Base-by-base conservation (phyloP, 495 filamentous ascomycete genomes). In the Annulohypoxylon bovei region DNA sequence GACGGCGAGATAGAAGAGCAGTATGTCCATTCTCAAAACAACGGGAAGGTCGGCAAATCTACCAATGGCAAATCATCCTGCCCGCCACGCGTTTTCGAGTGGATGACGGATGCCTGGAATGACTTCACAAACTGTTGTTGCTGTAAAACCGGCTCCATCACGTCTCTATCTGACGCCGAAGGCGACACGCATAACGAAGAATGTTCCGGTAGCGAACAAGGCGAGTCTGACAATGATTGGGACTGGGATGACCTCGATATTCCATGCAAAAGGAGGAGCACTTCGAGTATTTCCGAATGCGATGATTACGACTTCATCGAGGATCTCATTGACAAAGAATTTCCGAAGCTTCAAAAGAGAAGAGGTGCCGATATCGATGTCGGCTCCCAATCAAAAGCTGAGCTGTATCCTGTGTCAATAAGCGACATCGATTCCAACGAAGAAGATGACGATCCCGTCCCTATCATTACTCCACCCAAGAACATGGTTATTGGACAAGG, bases 401-500 rank as follows among this genome's bases (percentile, higher is more conserved):
- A 62, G 30, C 40, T 18, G 14, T 7, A 4, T 14, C 11, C n/a
- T n/a, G n/a, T n/a, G 2, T 6, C 9, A 47, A 0, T 1, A 11
- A 47, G 30, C 33, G 20, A 47, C 18, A 12, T 22, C 9, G 14
- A 4, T 35, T 28, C 39, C 6, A 44, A 35, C 11, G 42, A 56
- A 2, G 59, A 68, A 27, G 35, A 58, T 2, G 73, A 63, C 6
- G 54, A 35, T 9, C 35, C 23, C 1, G 63, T 16, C 1, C 73
- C 73, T 0, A 55, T 68, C 16, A 58, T 73, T 16, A 67, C 64
- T 27, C 73, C 73, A 9, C 73, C 73, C 0, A 75, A 73, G 56
- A 62, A 71, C 12, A 73, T 75, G 70, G 20, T 27, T 4, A 20
- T 75, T 12, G 62, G 52, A 14, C 14, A 52, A 12, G 67, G 12